Evolutionary conservation across 2,329 filamentous ascomycete genomes (phyloP), one percentile per base, ranked within the genome.

Genomic region (Exophiala sideris): DNA sequence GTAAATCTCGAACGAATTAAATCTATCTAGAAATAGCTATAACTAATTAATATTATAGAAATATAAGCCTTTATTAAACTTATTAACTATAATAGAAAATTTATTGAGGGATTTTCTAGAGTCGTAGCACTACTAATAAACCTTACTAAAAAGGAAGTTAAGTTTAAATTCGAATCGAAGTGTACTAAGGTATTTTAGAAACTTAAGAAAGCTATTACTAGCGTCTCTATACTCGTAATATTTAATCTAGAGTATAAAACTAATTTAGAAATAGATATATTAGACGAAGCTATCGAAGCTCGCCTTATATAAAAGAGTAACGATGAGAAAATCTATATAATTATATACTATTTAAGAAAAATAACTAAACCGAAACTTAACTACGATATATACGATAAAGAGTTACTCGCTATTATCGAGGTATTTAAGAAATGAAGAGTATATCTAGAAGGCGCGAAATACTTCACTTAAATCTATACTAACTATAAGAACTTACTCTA

Each of bases 1-100:
- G 67, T 70, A 45, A 52, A 68, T 48, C 52, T 41, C 14, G 50
- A 41, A 61, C 24, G 24, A 52, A 11, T 70, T 69, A 46, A 65
- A 70, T 24, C 44, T 57, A 33, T 42, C 61, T 48, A 10, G 34
- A 45, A n/a, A 59, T 65, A 5, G 52, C 51, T 2, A 41, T 14
- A 34, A 10, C 38, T 68, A 7, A 57, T 48, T n/a, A 24, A 42
- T 11, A 47, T 65, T 3, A 62, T 39, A 11, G 50, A 52, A 18
- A 56, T 35, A 56, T 41, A 39, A 41, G 12, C 4, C 21, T 24
- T 24, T 24, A 24, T 24, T 24, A 24, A 24, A 45, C 45, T 2
- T 48, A 35, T 2, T 57, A 63, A 3, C 34, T 63, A 65, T 55
- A 68, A 70, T 59, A 45, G 61, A 21, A 34, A 52, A 11, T 70